These are phyloP conservation scores for Saccharomycopsis lassenensis DNA, from an alignment of 805 yeast genomes.

Conservation along the genomic window DNA sequence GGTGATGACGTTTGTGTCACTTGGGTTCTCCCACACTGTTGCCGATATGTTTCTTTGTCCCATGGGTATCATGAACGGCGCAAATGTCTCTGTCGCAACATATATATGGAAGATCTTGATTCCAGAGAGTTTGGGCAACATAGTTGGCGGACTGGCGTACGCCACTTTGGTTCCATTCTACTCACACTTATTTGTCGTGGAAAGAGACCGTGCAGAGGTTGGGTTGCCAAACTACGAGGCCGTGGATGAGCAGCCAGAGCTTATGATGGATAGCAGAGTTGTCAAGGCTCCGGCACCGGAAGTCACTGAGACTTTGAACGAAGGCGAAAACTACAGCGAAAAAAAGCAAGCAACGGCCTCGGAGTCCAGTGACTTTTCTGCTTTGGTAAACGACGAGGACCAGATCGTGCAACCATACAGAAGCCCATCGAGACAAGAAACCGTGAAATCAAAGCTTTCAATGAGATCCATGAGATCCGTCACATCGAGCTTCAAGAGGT, in stretches of 20 bases:
- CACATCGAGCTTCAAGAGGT: conserved; percentile 23
- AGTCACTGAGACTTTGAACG: conserved; percentile 7
- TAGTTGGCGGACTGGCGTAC: conserved; percentile 67
- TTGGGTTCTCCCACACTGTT: conserved; percentile 72
- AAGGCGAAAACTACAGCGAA: conserved; percentile 10
- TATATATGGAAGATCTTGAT: conserved; percentile 65
- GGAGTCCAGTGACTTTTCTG: neutral
- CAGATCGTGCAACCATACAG: conserved; percentile 3
- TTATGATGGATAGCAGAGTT: conserved; percentile 69
- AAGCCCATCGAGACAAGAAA: neutral
- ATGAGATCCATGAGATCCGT: neutral
- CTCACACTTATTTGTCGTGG: conserved; percentile 61
- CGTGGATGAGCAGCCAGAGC: conserved; percentile 72
- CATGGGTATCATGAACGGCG: conserved; percentile 53
- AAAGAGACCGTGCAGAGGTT: conserved; percentile 50
- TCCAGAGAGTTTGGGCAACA: conserved; percentile 66
- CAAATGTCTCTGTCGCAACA: conserved; percentile 48
- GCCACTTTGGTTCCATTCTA: conserved; percentile 60
- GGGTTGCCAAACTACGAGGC: conserved; percentile 60
- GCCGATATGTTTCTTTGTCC: conserved; percentile 71
- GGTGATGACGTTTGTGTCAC: conserved; percentile 62
- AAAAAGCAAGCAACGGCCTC: neutral
- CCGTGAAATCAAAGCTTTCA: neutral
- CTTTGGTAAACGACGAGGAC: neutral
- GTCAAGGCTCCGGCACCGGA: conserved; percentile 34